Percentiles rank a stretch among this genome's conserved stretches.
phyloP scores from a whole-genome alignment of 345 rosid genomes.

The Brassica juncea region DNA sequence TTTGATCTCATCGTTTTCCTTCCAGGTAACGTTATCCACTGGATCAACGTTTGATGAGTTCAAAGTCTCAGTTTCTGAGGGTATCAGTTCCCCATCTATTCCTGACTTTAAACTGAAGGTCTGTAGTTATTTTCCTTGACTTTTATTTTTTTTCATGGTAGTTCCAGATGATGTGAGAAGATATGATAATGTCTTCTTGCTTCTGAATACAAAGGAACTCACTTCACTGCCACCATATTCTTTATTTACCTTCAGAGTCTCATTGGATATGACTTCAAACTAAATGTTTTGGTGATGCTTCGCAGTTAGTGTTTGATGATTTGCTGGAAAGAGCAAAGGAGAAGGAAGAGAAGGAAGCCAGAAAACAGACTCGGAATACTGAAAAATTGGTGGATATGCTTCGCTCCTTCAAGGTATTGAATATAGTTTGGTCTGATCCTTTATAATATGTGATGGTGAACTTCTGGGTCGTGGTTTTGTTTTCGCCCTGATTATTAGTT shows the following conservation, averaged over 20 bases:
- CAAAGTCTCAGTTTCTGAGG: slow-evolving; percentile 63
- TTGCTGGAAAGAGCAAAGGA: slow-evolving; percentile 79
- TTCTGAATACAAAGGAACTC: neutral
- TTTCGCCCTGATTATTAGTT: slow-evolving; percentile 30
- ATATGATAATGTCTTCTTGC: slow-evolving; percentile 12
- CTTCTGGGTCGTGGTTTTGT: slow-evolving; percentile 30
- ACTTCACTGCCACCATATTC: slow-evolving; percentile 5
- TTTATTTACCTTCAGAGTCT: slow-evolving; percentile 17
- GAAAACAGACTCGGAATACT: slow-evolving; percentile 68
- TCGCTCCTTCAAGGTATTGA: slow-evolving; percentile 37
- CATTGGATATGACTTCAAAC: slow-evolving; percentile 28
- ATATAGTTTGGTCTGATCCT: slow-evolving; percentile 23
- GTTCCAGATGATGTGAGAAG: slow-evolving; percentile 16
- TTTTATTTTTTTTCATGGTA: neutral
- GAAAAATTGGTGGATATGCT: slow-evolving; percentile 35
- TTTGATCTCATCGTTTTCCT: slow-evolving; percentile 30
- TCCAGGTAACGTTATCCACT: slow-evolving; percentile 59
- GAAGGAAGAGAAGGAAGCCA: slow-evolving; percentile 91
- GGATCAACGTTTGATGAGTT: slow-evolving; percentile 77
- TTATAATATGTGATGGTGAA: slow-evolving; percentile 20
- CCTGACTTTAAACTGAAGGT: slow-evolving; percentile 73
- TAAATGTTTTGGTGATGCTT: slow-evolving; percentile 26
- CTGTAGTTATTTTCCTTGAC: slow-evolving; percentile 12
- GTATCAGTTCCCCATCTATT: slow-evolving; percentile 49
- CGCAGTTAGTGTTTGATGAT: slow-evolving; percentile 77